Percentiles rank a stretch among this genome's conserved stretches.
phyloP scores from a whole-genome alignment of 306 rosid species.

The Mimosa bimucronata region DNA sequence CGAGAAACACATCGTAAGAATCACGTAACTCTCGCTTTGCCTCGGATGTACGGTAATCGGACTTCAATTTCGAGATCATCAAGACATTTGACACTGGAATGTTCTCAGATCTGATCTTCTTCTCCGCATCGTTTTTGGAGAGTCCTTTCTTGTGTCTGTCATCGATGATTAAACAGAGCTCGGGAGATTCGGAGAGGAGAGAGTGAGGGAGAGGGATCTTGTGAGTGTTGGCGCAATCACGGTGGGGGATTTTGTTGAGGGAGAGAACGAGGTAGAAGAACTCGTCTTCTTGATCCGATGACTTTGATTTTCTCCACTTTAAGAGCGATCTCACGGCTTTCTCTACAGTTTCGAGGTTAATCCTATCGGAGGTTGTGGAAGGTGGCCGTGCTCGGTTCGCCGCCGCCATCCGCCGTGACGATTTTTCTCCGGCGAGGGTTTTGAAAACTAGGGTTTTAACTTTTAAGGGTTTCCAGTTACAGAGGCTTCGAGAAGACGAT shows the following conservation, averaged over 20 bases:
- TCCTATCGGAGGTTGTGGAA: too few relatives aligned
- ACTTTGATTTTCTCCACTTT: slow-evolving; percentile 11
- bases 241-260: slow-evolving; percentile 61
- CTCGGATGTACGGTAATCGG: slow-evolving; percentile 75
- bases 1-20: slow-evolving; percentile 68
- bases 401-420: too few relatives aligned
- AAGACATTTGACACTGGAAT: slow-evolving; percentile 63
- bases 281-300: slow-evolving; percentile 58
- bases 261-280: slow-evolving; percentile 63
- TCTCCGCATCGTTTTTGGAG: slow-evolving; percentile 50
- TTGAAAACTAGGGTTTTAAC: too few relatives aligned
- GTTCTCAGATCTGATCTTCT: slow-evolving; percentile 58
- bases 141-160: slow-evolving; percentile 60
- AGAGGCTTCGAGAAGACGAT: too few relatives aligned
- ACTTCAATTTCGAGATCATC: slow-evolving; percentile 66
- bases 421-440: too few relatives aligned
- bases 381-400: too few relatives aligned
- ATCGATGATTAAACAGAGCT: slow-evolving; percentile 75
- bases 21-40: slow-evolving; percentile 69
- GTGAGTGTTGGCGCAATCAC: slow-evolving; percentile 65
- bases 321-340: too few relatives aligned
- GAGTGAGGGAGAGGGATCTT: slow-evolving; percentile 66
- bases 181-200: slow-evolving; percentile 51
- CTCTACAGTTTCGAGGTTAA: too few relatives aligned
- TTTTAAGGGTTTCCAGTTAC: too few relatives aligned